Conservation (phyloP, 768 basidiomycete species). For the Lepiota brunneoincarnata region DNA sequence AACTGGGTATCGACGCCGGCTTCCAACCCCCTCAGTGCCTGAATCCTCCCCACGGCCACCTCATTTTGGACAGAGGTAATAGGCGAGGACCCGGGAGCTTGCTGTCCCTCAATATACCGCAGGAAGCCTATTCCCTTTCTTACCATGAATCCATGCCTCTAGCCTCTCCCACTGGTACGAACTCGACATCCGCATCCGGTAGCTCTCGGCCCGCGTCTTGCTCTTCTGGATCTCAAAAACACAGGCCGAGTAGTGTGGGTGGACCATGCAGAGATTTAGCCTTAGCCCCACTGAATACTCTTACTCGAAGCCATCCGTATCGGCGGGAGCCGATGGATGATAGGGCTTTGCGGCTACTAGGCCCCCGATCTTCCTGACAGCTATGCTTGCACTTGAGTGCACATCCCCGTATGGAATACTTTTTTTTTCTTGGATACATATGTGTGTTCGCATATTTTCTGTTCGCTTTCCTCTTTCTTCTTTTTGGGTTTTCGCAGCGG, state of each 20-base stretch:
- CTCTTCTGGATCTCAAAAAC: not conserved
- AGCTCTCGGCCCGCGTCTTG: not conserved
- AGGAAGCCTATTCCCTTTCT: slow-evolving; percentile 12
- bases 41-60: not conserved
- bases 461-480: not conserved
- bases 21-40: not conserved
- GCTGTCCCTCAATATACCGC: slow-evolving; percentile 11
- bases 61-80: not conserved
- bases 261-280: slow-evolving; percentile 29
- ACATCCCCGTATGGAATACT: not conserved
- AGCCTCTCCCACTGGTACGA: slow-evolving; percentile 1
- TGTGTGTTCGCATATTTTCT: not conserved
- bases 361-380: slow-evolving; percentile 19
- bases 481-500: not conserved
- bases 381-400: not conserved
- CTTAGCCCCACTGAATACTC: slow-evolving; percentile 56
- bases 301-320: slow-evolving; percentile 54
- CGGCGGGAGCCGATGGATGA: slow-evolving; percentile 63
- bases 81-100: not conserved
- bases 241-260: not conserved
- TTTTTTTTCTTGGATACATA: not conserved
- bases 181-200: slow-evolving; percentile 1
- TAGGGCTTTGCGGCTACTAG: slow-evolving; percentile 49
- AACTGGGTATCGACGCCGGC: not conserved
- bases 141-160: slow-evolving; percentile 14